Base-by-base conservation (phyloP, 164 flowering plant species). In the Tetracentron sinense region DNA sequence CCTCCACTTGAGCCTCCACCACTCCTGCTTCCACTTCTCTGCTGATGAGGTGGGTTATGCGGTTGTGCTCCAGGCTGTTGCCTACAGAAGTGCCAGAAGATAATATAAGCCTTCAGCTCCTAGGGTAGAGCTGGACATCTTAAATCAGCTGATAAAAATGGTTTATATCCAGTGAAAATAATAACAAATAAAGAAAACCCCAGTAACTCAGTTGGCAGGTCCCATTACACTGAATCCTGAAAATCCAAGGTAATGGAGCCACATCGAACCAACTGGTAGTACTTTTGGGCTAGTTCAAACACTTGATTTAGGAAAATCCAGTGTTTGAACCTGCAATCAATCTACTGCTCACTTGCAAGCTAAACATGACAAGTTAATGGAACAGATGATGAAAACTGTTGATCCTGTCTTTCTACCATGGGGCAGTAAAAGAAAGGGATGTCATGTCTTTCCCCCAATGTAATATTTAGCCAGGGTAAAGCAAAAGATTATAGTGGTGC, bases 41-140 rank as follows among this genome's bases (percentile, higher is more conserved):
- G 76, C 53, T 67, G 82, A n/a, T 73, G 69, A 23, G 74, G 77
- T 51, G 72, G 79, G 44, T 56, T 51, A 31, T 69, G 81, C 14
- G 76, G 72, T 60, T 73, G 82, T 56, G 69, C 35, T 64, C 82
- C 79, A 19, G 86, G 90, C 42, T 83, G 86, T 75, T 85, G 90
- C 78, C 90, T 85, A 54, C 29, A 46, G 49, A 4, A 6, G 66
- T 6, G 12, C 15, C 7, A 1, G 23, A 44, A 8, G 27, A 2
- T 2, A 35, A 8, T 14, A 42, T 19, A 5, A 57, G 38, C 17
- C 7, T 12, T 26, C 12, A 26, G 11, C 25, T 54, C 15, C 33
- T 6, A 0, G 5, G 22, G 14, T 16, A n/a, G 1, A 42, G 2
- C 1, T 12, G 16, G 7, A 20, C 38, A 55, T 3, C 19, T 19